Conservation (phyloP, 257 asterid genomes). For the Nicotiana obtusifolia region DNA sequence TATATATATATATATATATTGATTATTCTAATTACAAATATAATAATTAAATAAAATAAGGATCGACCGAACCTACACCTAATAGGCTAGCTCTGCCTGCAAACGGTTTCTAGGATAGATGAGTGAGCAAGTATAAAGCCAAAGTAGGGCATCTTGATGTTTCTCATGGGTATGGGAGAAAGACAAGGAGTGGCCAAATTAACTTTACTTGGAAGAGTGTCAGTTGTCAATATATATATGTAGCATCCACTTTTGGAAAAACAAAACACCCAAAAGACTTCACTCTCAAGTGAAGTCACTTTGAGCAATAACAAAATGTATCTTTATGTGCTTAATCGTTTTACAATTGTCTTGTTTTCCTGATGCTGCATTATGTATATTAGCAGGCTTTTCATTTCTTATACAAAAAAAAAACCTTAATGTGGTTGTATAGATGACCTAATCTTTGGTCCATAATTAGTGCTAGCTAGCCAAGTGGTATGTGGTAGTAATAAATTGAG, state of each 20-base stretch:
- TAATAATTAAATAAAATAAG: no score
- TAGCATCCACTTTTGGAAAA: conserved; percentile 6
- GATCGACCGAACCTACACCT: no score
- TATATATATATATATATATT: no score
- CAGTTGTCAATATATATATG: not conserved
- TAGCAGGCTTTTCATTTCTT: not conserved
- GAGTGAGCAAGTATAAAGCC: not conserved
- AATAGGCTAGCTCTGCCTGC: no score
- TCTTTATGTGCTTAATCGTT: conserved; percentile 6
- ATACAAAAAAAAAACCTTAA: not conserved
- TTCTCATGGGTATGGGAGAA: not conserved
- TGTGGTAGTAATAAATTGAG: conserved; percentile 7
- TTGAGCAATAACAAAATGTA: not conserved
- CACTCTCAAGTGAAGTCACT: conserved; percentile 13
- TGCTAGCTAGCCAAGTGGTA: not conserved
- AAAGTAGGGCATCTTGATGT: conserved; percentile 3
- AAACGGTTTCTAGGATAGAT: no score
- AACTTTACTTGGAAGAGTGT: conserved; percentile 8
- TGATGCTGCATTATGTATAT: not conserved
- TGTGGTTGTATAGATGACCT: not conserved
- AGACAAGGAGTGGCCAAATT: conserved; percentile 9
- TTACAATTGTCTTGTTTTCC: conserved; percentile 1
- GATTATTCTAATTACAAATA: no score
- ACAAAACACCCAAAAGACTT: conserved; percentile 4
- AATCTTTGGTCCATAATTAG: conserved; percentile 4